Base-by-base conservation (phyloP, 2,329 filamentous ascomycete genomes). In the Pochonia chlamydosporia region DNA sequence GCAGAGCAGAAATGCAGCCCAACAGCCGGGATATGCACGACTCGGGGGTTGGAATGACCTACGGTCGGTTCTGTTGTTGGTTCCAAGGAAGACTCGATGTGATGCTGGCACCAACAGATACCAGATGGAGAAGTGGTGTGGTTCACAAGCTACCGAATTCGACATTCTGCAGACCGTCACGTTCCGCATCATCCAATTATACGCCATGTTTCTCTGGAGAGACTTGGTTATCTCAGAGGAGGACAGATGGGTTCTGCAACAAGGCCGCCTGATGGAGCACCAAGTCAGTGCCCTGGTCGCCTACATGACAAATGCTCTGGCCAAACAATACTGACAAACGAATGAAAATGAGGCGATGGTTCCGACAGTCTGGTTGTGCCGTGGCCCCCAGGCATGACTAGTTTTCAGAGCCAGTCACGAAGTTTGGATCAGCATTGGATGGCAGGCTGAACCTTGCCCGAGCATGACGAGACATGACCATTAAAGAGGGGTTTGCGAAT, bases 1-100 rank as follows among this genome's bases (percentile, higher is more conserved):
- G 30, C 30, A 33, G 13, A 33, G 9, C 30, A 33, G 13, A 33
- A 6, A 13, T 33, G 30, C 30, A 46, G 26, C 33, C 43, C 45
- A 30, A 31, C 33, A 48, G 43, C 44, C 37, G 36, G 44, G 49
- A 8, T 11, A 43, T 43, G 41, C 41, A 43, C 14, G 26, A 16
- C 40, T 16, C 10, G 5, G 40, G n/a, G 28, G 41, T 8, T 26
- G 18, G 41, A n/a, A 18, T 43, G 41, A 10, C 41, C 13, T 16
- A 10, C 30, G 11, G 28, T 20, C 14, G 16, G 30, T 43, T 14
- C 25, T 21, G 26, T 18, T 31, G 41, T 43, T 43, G 28, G 41
- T 43, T 43, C 23, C n/a, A 20, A 16, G 14, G 8, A 20, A 11
- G 21, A 13, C n/a, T 40, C 26, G 37, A 40, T 24, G 18, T 20